Base-by-base conservation (phyloP, 345 rosid species). In the Eucalyptus tenuipes region DNA sequence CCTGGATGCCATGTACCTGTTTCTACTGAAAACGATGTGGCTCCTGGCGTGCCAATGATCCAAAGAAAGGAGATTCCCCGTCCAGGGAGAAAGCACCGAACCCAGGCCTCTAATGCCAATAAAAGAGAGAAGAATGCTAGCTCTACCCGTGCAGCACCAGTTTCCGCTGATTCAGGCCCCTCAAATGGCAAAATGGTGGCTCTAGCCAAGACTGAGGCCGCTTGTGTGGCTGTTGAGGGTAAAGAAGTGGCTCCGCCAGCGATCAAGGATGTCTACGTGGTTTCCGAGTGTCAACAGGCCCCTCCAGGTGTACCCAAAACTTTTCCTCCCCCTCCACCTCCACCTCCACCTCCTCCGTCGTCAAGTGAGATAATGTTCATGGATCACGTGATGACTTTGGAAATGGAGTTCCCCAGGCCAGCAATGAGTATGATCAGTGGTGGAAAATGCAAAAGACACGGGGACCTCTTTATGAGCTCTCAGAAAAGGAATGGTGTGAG, bases 41-140 rank as follows among this genome's bases (percentile, higher is more conserved):
- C 96, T 49, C 99, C 98, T n/a, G 87, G 90, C 79, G 93, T 94
- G 84, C 94, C 88, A 52, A 94, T 95, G 97, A 92, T 95, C 75
- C 89, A 91, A 88, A 92, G 99, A 92, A 94, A 90, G 40, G 92
- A 90, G 90, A 87, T 95, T 87, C 92, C 94, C 86, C 57, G 90
- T 84, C 96, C 94, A 47, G 88, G 87, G 80, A 90, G 87, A 89
- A 92, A 86, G 88, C 89, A 48, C 49, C 89, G 88, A 52, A 85
- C 87, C 50, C 80, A 16, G 44, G 45, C 86, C 31, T 47, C 68
- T 25, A 13, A 29, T n/a, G 85, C 61, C 52, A n/a, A 49, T 75
- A 50, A 86, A 29, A 68, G 48, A 87, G 37, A 66, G 85, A 87
- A 64, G 82, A 88, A 75, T 68, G 85, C 42, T 42, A 48, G 20